Conservation (phyloP, 169 alveolate genomes). For the Plasmodium fragile region DNA sequence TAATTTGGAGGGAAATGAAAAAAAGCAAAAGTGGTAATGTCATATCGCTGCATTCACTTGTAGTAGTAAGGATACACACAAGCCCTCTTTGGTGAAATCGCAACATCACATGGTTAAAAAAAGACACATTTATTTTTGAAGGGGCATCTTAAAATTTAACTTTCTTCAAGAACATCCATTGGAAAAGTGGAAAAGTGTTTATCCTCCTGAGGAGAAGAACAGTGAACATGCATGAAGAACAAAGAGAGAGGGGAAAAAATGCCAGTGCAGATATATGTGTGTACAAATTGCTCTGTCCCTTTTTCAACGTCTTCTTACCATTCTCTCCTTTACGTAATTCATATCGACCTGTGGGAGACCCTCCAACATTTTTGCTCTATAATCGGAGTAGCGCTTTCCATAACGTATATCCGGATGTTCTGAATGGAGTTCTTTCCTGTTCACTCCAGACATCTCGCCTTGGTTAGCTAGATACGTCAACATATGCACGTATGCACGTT, state of each 20-base stretch:
- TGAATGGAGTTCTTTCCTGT: not conserved
- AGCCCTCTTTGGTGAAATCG: not conserved
- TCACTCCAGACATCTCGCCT: not conserved
- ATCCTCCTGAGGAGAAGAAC: conserved; percentile 38
- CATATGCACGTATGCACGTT: conserved; percentile 10
- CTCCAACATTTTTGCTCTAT: conserved; percentile 48
- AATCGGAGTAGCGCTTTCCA: conserved; percentile 3
- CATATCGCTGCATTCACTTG: not conserved
- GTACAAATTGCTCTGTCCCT: not conserved
- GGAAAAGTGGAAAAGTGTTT: conserved; percentile 9
- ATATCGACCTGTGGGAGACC: conserved; percentile 13
- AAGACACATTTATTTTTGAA: not conserved
- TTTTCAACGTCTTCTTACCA: conserved; percentile 24
- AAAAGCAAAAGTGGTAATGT: not conserved
- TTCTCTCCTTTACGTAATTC: conserved; percentile 21
- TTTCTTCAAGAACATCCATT: conserved; percentile 21
- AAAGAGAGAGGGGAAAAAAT: not conserved
- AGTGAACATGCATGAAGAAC: not conserved
- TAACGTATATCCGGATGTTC: not conserved
- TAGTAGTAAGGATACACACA: not conserved
- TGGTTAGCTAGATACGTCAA: conserved; percentile 12
- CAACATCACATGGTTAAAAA: not conserved
- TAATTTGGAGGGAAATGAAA: not conserved
- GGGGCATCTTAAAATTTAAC: conserved; percentile 21
- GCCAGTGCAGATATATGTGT: not conserved